These are phyloP conservation scores for Colletotrichum sp. DNA, from an alignment of 2,329 filamentous ascomycete species.

Conservation along the genomic window DNA sequence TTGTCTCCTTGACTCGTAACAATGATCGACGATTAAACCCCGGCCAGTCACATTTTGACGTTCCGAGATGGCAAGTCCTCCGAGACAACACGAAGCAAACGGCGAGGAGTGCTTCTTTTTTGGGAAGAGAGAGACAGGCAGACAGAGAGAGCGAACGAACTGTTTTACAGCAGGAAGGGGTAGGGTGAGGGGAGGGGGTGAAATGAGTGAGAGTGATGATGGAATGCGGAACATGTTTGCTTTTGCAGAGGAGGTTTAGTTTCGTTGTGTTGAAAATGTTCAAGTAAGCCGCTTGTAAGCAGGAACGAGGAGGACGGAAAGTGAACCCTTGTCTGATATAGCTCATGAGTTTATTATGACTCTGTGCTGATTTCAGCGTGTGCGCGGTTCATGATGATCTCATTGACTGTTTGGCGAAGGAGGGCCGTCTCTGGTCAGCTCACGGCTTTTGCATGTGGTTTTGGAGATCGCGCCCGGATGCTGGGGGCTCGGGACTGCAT, in stretches of 20 bases:
- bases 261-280: neutral
- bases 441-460: neutral
- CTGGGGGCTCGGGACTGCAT: neutral
- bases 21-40: neutral
- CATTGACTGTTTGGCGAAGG: neutral
- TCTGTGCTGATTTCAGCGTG: neutral
- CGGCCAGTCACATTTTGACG: neutral
- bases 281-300: neutral
- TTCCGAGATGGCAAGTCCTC: neutral
- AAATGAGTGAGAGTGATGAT: neutral
- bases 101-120: neutral
- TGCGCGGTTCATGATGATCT: neutral
- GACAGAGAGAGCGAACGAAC: neutral
- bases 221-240: neutral
- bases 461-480: neutral
- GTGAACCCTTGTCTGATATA: neutral
- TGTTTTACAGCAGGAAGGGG: neutral
- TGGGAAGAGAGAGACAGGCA: neutral
- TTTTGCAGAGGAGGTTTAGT: neutral
- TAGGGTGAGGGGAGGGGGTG: neutral
- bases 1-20: conserved; percentile 16
- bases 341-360: conserved; percentile 1
- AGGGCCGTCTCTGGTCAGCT: neutral
- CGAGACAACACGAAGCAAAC: conserved; percentile 8
- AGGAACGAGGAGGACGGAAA: neutral